Base-by-base conservation (phyloP, 2,329 filamentous ascomycete species). In the Colletotrichum higginsianum region DNA sequence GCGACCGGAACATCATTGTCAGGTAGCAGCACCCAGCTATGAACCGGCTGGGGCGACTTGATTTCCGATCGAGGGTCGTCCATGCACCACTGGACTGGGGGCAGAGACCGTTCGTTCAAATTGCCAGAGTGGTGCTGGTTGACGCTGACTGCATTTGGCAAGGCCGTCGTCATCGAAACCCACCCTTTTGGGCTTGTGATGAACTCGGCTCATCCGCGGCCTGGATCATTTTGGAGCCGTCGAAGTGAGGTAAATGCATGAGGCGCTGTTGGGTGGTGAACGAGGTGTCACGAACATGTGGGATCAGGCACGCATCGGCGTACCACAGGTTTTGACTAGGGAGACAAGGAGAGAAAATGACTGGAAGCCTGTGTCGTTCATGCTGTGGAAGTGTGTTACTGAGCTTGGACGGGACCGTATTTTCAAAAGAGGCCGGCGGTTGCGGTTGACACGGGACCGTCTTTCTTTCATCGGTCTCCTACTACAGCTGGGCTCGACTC, bases 331-430 rank as follows among this genome's bases (percentile, higher is more conserved):
- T 35, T 53, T 38, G 35, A 46, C 21, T 23, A 18, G 44, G 53
- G 23, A 35, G 44, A 46, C 30, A 46, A 66, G 35, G n/a, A 46
- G 47, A 61, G 23, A 53, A 21, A 9, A n/a, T 61, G 47, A 61
- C 21, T 9, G 13, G 35, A 46, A 35, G 26, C 35, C 16, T 16
- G 46, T 46, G 13, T 53, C 26, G 42, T 38, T 26, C 26, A 18
- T 11, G 13, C 16, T 21, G 12, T 16, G 18, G 15, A 62, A n/a
- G 30, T 57, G 53, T 49, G 42, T n/a, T 52, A 42, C 16, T 56
- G 26, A 13, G 38, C 21, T 30, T 60, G 56, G n/a, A 38, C 30
- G 30, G 30, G 30, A 8, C 23, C 4, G 9, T 40, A 2, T 62
- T 52, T 26, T 9, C 46, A 18, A 35, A 38, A 52, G 42, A n/a